phyloP scores from a whole-genome alignment of 2,329 filamentous ascomycete genomes.

The Epichloe aotearoae region DNA sequence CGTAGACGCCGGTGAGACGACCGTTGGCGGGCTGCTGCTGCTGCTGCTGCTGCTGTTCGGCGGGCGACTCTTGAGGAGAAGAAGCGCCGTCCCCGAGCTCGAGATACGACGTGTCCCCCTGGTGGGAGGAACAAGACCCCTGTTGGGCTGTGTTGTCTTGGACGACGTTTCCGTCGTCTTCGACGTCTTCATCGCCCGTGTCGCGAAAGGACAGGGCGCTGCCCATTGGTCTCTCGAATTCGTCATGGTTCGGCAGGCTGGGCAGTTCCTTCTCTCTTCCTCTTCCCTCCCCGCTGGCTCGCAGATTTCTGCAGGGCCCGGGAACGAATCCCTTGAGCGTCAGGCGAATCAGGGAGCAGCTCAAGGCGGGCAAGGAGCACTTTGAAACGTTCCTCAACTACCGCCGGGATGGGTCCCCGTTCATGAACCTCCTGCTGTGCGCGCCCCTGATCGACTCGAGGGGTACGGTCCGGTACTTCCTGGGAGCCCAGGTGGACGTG shows the following conservation, averaged over 20 bases:
- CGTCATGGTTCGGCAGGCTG: no score
- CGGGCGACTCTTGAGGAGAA: neutral
- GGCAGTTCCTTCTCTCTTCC: neutral
- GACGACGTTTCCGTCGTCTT: no score
- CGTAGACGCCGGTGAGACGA: constrained; percentile 22
- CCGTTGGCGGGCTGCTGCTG: constrained; percentile 6
- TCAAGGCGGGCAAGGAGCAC: constrained; percentile 49
- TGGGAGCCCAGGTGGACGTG: constrained; percentile 60
- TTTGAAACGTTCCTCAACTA: constrained; percentile 67
- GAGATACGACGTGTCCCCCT: neutral
- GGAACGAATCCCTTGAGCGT: constrained; percentile 52
- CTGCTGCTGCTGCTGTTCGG: neutral
- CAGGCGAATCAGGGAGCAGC: constrained; percentile 45
- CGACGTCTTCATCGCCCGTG: neutral
- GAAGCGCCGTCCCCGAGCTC: neutral
- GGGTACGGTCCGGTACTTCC: constrained; percentile 51
- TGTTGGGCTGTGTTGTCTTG: no score
- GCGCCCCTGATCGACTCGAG: constrained; percentile 56
- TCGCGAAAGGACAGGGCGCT: neutral
- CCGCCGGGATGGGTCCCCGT: constrained; percentile 60
- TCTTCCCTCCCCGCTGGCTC: neutral
- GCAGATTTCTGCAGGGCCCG: constrained; percentile 59
- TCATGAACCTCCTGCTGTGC: constrained; percentile 65
- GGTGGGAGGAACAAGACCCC: no score
- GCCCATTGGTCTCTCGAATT: neutral